phyloP scores from a whole-genome alignment of 2,329 filamentous ascomycete genomes.

The Fusarium sp. region DNA sequence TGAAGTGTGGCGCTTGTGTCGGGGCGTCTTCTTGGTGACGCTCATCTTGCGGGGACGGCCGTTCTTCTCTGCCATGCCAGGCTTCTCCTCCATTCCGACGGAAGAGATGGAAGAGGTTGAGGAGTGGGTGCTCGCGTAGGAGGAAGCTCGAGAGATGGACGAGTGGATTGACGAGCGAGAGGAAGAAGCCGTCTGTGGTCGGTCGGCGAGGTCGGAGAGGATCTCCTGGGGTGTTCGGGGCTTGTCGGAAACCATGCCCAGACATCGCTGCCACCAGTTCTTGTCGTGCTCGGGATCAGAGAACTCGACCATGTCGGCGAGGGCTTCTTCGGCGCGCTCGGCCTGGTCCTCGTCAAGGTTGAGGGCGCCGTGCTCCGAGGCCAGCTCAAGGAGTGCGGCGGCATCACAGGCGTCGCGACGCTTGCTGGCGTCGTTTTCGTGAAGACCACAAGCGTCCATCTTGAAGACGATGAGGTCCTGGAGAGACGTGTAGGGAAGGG shows the following conservation, averaged over 20 bases:
- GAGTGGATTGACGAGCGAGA: constrained; percentile 36
- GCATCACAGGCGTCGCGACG: constrained; percentile 43
- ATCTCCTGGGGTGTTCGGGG: constrained; percentile 44
- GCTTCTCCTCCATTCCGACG: constrained; percentile 37
- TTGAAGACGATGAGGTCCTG: constrained; percentile 47
- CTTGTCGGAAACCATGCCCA: constrained; percentile 42
- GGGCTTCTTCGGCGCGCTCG: constrained; percentile 42
- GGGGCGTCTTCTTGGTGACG: constrained; percentile 40
- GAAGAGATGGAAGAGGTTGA: constrained; percentile 44
- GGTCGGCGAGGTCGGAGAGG: constrained; percentile 45
- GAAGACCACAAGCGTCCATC: constrained; percentile 45
- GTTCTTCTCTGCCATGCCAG: constrained; percentile 38
- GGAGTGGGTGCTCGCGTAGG: constrained; percentile 44
- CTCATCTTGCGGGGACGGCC: constrained; percentile 47
- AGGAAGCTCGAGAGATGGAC: constrained; percentile 45
- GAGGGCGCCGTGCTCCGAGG: constrained; percentile 43
- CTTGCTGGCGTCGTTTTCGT: constrained; percentile 44
- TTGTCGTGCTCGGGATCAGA: constrained; percentile 42
- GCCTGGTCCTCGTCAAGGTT: constrained; percentile 43
- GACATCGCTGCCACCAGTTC: constrained; percentile 47
- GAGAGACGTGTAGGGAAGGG: constrained; percentile 45
- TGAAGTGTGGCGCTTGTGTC: constrained; percentile 42
- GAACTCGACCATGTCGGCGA: constrained; percentile 43
- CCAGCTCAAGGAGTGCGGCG: constrained; percentile 43
- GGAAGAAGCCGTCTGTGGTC: constrained; percentile 22